Evolutionary conservation across 2,329 filamentous ascomycete species (phyloP).

Genomic region (Aspergillus fischeri): DNA sequence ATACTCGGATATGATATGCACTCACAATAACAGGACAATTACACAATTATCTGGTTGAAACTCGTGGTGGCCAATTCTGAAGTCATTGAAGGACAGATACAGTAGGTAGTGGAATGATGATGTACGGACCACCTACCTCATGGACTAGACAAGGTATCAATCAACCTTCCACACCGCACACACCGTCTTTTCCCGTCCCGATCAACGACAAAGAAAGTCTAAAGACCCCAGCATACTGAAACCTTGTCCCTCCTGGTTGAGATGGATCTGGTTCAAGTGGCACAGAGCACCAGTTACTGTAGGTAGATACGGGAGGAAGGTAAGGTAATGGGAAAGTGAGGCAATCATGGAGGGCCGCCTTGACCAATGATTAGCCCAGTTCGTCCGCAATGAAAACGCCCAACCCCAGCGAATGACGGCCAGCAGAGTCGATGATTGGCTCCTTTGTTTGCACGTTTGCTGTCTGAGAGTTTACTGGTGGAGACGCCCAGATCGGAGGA

Average conservation of each 20-base stretch:
- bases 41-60: not conserved
- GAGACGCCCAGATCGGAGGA: constrained; percentile 1
- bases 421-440: constrained; percentile 11
- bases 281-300: not conserved
- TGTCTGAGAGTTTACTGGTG: constrained; percentile 2
- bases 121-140: not conserved
- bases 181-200: not conserved
- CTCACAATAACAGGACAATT: too few relatives aligned
- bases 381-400: constrained; percentile 19
- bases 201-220: not conserved
- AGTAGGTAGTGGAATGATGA: not conserved
- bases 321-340: constrained; percentile 19
- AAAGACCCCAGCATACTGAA: not conserved
- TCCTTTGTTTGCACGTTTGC: constrained; percentile 17
- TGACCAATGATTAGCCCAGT: constrained; percentile 16
- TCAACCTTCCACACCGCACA: not conserved
- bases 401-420: constrained; percentile 13
- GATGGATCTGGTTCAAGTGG: not conserved
- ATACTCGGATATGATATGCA: not conserved
- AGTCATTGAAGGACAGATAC: not conserved
- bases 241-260: not conserved
- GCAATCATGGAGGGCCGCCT: constrained; percentile 17
- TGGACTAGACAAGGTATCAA: not conserved
- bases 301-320: too few relatives aligned
- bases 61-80: not conserved